Conservation (phyloP, 225 moss, liverwort and hornwort genomes). For the Straminergon stramineum region DNA sequence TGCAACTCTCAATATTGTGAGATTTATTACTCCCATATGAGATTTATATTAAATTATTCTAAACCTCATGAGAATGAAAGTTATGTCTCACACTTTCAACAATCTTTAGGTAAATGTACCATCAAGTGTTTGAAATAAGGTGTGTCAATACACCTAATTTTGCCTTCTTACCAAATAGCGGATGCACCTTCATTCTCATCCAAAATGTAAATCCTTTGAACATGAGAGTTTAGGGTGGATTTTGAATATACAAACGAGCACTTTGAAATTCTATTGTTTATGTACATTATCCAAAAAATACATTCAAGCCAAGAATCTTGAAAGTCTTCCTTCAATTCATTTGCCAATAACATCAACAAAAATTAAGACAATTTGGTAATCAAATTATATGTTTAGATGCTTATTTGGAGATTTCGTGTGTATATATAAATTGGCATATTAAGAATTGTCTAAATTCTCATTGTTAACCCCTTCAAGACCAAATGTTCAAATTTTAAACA, state of each 20-base stretch:
- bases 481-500: neutral
- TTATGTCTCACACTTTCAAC: accelerated
- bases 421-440: neutral
- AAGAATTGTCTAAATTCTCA: neutral
- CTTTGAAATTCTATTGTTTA: neutral
- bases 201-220: neutral
- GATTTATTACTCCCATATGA: no score
- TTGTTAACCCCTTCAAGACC: neutral
- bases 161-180: neutral
- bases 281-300: neutral
- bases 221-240: accelerated
- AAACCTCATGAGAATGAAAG: neutral
- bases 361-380: neutral
- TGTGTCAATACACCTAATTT: neutral
- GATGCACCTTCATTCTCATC: accelerated
- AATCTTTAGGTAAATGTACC: neutral
- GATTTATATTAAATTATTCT: neutral
- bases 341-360: neutral
- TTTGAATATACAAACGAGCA: neutral
- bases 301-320: neutral
- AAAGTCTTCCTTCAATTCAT: neutral
- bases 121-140: neutral
- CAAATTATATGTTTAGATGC: neutral
- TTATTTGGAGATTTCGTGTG: neutral
- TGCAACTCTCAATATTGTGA: neutral